Evolutionary conservation across 2,329 filamentous ascomycete species (phyloP).

Genomic region (Simplicillium sp.): DNA sequence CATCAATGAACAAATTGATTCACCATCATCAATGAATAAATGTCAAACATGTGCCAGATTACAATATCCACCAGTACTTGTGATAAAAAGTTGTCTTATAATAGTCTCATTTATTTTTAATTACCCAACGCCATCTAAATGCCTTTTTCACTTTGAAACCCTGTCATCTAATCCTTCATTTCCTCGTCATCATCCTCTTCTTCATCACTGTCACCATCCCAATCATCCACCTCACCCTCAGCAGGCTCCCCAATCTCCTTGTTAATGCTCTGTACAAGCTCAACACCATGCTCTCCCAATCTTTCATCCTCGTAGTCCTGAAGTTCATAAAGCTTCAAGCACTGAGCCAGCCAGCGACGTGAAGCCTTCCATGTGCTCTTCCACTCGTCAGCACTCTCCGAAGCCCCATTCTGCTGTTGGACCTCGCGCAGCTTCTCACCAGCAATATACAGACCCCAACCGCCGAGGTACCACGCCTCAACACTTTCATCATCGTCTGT

Average conservation of each 20-base stretch:
- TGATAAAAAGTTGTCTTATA: no score
- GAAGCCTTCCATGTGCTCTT: constrained; percentile 61
- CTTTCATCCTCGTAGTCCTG: constrained; percentile 82
- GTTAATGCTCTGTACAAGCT: constrained; percentile 57
- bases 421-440: constrained; percentile 52
- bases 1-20: constrained; percentile 1
- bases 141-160: constrained; percentile 17
- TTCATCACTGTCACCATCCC: constrained; percentile 37
- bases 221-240: constrained; percentile 45
- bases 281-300: constrained; percentile 63
- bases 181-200: constrained; percentile 46
- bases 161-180: constrained; percentile 50
- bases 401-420: constrained; percentile 22
- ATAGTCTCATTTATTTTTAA: constrained; percentile 7
- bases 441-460: constrained; percentile 79
- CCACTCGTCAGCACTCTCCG: constrained; percentile 36
- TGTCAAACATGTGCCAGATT: no score
- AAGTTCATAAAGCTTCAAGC: constrained; percentile 66
- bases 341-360: constrained; percentile 73
- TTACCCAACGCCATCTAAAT: constrained; percentile 15
- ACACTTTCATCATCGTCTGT: constrained; percentile 89
- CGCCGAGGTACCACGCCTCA: constrained; percentile 94
- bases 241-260: constrained; percentile 53
- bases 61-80: no score
- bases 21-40: no score